Evolutionary conservation across 2,329 filamentous ascomycete species (phyloP).

Genomic region (Colletotrichum tropicicola): DNA sequence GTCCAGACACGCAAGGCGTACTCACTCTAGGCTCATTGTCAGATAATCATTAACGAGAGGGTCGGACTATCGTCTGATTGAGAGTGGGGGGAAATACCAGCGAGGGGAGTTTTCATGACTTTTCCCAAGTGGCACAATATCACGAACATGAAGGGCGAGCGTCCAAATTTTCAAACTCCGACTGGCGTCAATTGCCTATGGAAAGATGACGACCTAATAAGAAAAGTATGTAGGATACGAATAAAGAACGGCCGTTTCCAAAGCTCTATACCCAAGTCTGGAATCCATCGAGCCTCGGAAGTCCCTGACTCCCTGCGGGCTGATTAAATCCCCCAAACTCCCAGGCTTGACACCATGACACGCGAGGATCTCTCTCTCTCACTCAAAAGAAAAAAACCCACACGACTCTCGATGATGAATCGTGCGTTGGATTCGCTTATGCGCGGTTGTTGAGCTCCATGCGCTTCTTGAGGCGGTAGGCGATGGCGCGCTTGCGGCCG

Average conservation of each 20-base stretch:
- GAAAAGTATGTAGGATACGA: constrained; percentile 19
- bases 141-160: not conserved
- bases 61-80: too few species aligned
- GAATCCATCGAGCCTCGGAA: not conserved
- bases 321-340: constrained; percentile 13
- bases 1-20: too few species aligned
- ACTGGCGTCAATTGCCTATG: constrained; percentile 28
- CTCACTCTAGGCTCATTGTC: too few species aligned
- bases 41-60: too few species aligned
- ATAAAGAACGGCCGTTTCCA: constrained; percentile 28
- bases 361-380: not conserved
- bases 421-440: too few species aligned
- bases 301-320: constrained; percentile 25
- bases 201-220: constrained; percentile 23
- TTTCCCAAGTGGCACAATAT: too few species aligned
- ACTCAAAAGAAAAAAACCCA: not conserved
- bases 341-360: constrained; percentile 13
- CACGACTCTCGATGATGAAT: too few species aligned
- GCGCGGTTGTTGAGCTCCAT: constrained; percentile 41
- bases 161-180: constrained; percentile 13
- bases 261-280: constrained; percentile 26
- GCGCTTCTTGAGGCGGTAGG: constrained; percentile 55
- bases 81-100: too few species aligned
- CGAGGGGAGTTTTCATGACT: too few species aligned
- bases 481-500: constrained; percentile 69